Evolutionary conservation across 331 rosid genomes (phyloP), one percentile per base, ranked within the genome.

Genomic region (Quercus phellos): DNA sequence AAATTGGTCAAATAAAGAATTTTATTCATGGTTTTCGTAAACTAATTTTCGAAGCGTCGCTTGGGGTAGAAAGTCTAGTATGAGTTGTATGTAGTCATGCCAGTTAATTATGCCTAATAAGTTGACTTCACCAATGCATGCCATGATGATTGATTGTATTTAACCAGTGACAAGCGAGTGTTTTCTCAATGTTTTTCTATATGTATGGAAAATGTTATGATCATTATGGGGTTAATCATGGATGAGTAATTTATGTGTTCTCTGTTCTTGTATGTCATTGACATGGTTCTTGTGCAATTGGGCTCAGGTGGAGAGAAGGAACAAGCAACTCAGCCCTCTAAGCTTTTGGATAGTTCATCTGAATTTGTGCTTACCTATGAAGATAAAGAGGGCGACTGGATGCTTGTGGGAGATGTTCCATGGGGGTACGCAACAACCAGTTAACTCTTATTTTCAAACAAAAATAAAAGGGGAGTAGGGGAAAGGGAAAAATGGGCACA

Each of bases 341-440:
- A 85, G 85, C 92, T 90, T 78, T 81, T 90, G 77, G 92, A 87
- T 79, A 90, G 89, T 68, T 79, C 86, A 17, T 90, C 95, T 6
- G 92, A 90, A 58, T 90, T 90, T 85, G 92, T 85, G 80, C 90
- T 90, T 64, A 90, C 95, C 54, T 88, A 90, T 76, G 92, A 88
- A 85, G 95, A 90, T 77, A 90, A 79, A 80, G 95, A 90, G 14
- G 88, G 91, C 8, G 95, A 90, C 42, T 90, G 95, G 92, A 83
- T 90, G 92, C 89, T 90, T 64, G 95, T 90, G 3, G 95, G 95
- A 77, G 95, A 90, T 87, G 92, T 90, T 58, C 95, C 95, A 13
- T 90, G 92, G 92, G 61, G 89, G 95, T 90, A 84, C 32, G 87
- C 51, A 18, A 24, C 58, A 60, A 46, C 70, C 30, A 54, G 5